Evolutionary conservation across 768 basidiomycete species (phyloP), one percentile per base, ranked within the genome.

Genomic region (Solioccasus polychromus): DNA sequence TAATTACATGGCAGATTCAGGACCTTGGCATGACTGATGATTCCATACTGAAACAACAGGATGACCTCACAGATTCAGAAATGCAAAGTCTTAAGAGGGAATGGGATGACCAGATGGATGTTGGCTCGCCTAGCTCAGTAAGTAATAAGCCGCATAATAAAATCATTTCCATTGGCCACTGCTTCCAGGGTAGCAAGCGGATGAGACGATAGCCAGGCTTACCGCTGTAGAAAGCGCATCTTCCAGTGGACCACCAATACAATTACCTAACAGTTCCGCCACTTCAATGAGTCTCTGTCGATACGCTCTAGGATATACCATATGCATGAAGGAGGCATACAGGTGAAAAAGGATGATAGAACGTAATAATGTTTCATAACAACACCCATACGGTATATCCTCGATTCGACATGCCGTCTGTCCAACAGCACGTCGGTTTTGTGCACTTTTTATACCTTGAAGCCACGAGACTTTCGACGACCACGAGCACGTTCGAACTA

Each of bases 401-500:
- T 52, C 54, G 40, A 53, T 44, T 43, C 43, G 54, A 46, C 57
- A 47, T 47, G 50, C 47, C 47, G 54, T 42, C 59, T 48, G 47
- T 58, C 57, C 57, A 57, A 67, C 61, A 44, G 45, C 50, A 52
- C 55, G 60, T 58, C 58, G 59, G 51, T 68, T 68, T 67, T 70
- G 63, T 45, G 39, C 40, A 52, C 53, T 58, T 55, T 59, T 80
- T 86, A 92, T 53, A 93, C 88, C 79, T 93, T 94, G 90, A 93
- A 94, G 59, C 90, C 92, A 72, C 88, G 87, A 45, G 91, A 93
- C 82, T 92, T 90, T 88, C 95, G 83, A 81, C 95, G 90, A 78
- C 95, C 95, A 83, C 95, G 94, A 69, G 75, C 95, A 66, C 85
- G 85, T 78, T 99, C 95, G 86, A 96, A 95, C 85, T 85, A 50